Evolutionary conservation across 2,329 filamentous ascomycete genomes (phyloP).

Genomic region (Pseudocercospora macadamiae): DNA sequence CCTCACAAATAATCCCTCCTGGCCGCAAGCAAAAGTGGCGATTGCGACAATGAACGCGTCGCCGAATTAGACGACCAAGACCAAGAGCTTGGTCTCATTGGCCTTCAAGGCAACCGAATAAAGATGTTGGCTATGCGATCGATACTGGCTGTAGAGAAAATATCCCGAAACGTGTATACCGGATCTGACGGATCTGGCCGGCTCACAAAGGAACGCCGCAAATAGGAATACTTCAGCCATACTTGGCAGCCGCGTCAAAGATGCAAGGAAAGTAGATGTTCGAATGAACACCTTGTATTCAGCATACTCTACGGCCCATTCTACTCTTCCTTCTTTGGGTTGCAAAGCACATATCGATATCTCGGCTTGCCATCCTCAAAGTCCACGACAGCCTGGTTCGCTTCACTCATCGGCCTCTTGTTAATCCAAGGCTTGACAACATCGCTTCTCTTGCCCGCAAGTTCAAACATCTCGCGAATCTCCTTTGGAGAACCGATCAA

Average conservation of each 20-base stretch:
- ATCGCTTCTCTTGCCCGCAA: slow-evolving; percentile 61
- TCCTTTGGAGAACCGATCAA: slow-evolving; percentile 58
- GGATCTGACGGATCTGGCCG: too few relatives aligned
- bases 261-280: too few relatives aligned
- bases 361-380: slow-evolving; percentile 59
- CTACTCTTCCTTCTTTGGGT: slow-evolving; percentile 12
- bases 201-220: too few relatives aligned
- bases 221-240: too few relatives aligned
- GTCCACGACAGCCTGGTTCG: slow-evolving; percentile 60
- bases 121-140: too few relatives aligned
- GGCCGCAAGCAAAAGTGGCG: background rate
- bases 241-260: too few relatives aligned
- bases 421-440: slow-evolving; percentile 67
- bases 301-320: too few relatives aligned
- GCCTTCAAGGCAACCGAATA: background rate
- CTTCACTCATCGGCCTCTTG: slow-evolving; percentile 60
- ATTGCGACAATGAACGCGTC: background rate
- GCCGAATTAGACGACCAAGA: too few relatives aligned
- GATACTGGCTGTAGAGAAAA: too few relatives aligned
- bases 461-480: slow-evolving; percentile 63
- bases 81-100: background rate
- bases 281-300: too few relatives aligned
- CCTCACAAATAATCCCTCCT: background rate
- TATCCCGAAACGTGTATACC: too few relatives aligned
- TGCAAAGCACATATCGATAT: slow-evolving; percentile 41